These are phyloP conservation scores for Xylaria sp. DNA, from an alignment of 2,329 filamentous ascomycete species.

Conservation along the genomic window DNA sequence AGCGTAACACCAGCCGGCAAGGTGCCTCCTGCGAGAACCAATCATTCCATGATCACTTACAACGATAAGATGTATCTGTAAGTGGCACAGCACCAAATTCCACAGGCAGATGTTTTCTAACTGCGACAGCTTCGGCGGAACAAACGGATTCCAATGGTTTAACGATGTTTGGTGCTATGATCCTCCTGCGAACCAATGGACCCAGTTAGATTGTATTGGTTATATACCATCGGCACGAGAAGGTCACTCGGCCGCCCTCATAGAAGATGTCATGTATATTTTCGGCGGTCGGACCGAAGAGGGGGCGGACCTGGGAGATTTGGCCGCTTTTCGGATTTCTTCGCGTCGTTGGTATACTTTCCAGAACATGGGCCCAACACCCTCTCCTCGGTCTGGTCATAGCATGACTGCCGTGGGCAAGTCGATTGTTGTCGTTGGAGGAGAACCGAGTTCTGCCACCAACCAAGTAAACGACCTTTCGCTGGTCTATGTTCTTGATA, in stretches of 20 bases:
- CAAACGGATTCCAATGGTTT: conserved; percentile 96
- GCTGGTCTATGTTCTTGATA: conserved; percentile 92
- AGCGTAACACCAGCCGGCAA: conserved; percentile 69
- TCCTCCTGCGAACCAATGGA: conserved; percentile 83
- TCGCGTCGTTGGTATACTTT: conserved; percentile 98
- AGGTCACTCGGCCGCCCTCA: conserved; percentile 91
- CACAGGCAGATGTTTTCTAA: conserved; percentile 12
- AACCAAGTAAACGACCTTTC: conserved; percentile 85
- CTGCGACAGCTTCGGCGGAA: conserved; percentile 84
- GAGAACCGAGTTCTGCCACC: conserved; percentile 90
- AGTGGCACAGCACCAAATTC: conserved; percentile 53
- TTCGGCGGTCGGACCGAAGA: conserved; percentile 97
- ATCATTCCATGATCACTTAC: conserved; percentile 91
- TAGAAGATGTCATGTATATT: conserved; percentile 99
- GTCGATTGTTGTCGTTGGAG: conserved; percentile 89
- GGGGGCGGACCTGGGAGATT: conserved; percentile 88
- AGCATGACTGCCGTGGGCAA: conserved; percentile 98
- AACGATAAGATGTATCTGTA: conserved; percentile 95
- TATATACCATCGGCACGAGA: conserved; percentile 95
- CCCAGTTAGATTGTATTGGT: conserved; percentile 92
- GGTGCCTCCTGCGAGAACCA: conserved; percentile 89
- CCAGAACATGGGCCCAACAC: conserved; percentile 98
- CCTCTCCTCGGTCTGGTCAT: conserved; percentile 92
- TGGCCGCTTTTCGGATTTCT: conserved; percentile 80
- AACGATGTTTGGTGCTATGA: conserved; percentile 99